Evolutionary conservation across 73 alveolate species (phyloP), one percentile per base, ranked within the genome.

Genomic region (Paramecium pentaurelia): DNA sequence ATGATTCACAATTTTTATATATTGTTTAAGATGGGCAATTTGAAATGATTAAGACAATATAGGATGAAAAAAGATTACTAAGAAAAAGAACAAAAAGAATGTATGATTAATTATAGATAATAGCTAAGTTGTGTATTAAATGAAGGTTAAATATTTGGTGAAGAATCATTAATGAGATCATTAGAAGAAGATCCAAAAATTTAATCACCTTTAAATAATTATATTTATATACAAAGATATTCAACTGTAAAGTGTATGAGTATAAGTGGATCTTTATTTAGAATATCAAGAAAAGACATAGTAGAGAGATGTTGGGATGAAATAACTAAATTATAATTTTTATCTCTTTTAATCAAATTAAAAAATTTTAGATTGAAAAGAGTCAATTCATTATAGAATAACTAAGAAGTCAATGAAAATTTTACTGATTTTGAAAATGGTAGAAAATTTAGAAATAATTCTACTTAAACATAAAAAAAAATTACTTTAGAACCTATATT

Each of bases 281-380:
- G 90, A 77, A 38, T 80, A 42, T 14, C 47, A 27, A 80, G 73
- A 22, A 25, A 40, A 25, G 91, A 80, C 58, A 80, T 80, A 25
- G 20, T 11, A 2, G 91, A 80, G 38, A 42, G 91, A 42, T 80
- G 44, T 6, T 80, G 91, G 91, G 77, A 80, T 45, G 91, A 40
- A 18, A 25, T 27, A 45, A 49, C 75, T 2, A 45, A 10, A 80
- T 45, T 40, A 20, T 20, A 11, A 42, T 22, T 80, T n/a, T 14
- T 32, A 42, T 42, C 47, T 32, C 44, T 80, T 12, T 20, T 42
- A 36, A 80, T 18, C 34, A 42, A 80, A 11, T 27, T 45, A 18
- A 45, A 80, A 80, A 80, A 45, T 45, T 80, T 80, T 47, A 20
- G 75, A 45, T 28, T 45, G 47, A 18, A 44, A 25, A 4, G 75